Evolutionary conservation across 352 stramenopile genomes (phyloP), one percentile per base, ranked within the genome.

Genomic region (Pythium aristosporum): DNA sequence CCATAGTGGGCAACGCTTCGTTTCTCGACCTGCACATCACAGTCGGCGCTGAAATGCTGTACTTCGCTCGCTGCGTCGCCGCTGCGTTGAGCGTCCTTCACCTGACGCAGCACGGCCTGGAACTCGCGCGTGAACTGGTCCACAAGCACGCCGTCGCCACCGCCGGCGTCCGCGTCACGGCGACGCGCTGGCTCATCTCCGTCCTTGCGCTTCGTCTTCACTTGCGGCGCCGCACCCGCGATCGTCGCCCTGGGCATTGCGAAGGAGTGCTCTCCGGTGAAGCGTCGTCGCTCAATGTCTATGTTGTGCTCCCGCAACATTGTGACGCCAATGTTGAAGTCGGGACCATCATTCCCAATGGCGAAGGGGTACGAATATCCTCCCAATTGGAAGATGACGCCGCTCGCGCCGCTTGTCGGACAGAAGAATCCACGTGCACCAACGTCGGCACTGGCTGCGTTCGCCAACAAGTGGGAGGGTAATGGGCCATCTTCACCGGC

Each of bases 61-160:
- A 28, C n/a, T 7, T 46, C 5, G 34, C 11, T 21, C 3, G 36
- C 3, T 16, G 18, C 43, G 32, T 49, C 57, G 21, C 3, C 34
- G n/a, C 23, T 46, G 52, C 15, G 16, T 71, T 75, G 61, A 39
- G 72, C 74, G 15, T 87, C 77, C 15, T 69, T 71, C 21, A 70
- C 65, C 7, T 76, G 65, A 20, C 76, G 70, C 48, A 87, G 37
- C 6, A 85, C 32, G 1, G 66, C 57, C 10, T 60, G 34, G 48
- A 91, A 71, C 37, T 91, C 78, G 36, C 82, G 79, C 39, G 69
- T 65, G 63, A 87, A 85, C 28, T 87, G 79, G 13, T 84, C 72
- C 47, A 75, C 54, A 6, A 91, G 61, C 28, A 75, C 71, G 44
- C 52, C 41, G 3, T 61, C 59, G 12, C 23, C 25, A 30, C 25